phyloP scores from a whole-genome alignment of 1,284 basidiomycete species.

The Prillingera fragicola region DNA sequence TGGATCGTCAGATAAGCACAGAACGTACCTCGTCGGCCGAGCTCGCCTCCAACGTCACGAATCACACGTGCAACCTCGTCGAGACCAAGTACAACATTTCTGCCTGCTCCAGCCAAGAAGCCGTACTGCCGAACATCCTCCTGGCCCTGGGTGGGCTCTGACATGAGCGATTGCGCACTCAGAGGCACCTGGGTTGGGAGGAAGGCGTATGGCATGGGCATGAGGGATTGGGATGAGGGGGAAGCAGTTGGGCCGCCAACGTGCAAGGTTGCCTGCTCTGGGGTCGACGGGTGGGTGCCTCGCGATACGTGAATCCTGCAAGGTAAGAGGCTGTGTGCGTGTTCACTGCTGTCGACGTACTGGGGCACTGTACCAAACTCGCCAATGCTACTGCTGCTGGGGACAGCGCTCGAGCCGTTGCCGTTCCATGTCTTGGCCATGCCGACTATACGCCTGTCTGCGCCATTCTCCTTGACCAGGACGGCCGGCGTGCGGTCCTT shows the following conservation, averaged over 20 bases:
- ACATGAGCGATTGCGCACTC: constrained; percentile 20
- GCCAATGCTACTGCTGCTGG: constrained; percentile 4
- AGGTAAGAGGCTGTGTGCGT: neutral
- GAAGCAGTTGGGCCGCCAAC: neutral
- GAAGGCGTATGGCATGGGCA: constrained; percentile 32
- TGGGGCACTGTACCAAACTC: constrained; percentile 19
- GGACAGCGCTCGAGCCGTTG: constrained; percentile 9
- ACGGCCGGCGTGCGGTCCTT: constrained; percentile 17
- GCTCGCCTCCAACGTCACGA: constrained; percentile 63
- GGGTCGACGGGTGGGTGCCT: neutral
- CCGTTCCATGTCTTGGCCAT: constrained; percentile 16
- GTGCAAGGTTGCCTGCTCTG: neutral
- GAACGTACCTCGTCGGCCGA: constrained; percentile 56
- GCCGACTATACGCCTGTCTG: constrained; percentile 12
- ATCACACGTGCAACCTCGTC: constrained; percentile 68
- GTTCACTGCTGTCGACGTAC: constrained; percentile 6
- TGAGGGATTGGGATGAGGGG: constrained; percentile 13
- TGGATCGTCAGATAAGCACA: neutral
- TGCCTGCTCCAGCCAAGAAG: constrained; percentile 31
- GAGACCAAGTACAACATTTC: constrained; percentile 56
- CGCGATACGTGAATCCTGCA: no score
- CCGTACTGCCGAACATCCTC: constrained; percentile 30
- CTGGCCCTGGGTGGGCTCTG: constrained; percentile 27
- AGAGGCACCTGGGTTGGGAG: constrained; percentile 28
- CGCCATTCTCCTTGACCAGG: constrained; percentile 5